Base-by-base conservation (phyloP, 169 alveolate species). In the Eimeria maxima region DNA sequence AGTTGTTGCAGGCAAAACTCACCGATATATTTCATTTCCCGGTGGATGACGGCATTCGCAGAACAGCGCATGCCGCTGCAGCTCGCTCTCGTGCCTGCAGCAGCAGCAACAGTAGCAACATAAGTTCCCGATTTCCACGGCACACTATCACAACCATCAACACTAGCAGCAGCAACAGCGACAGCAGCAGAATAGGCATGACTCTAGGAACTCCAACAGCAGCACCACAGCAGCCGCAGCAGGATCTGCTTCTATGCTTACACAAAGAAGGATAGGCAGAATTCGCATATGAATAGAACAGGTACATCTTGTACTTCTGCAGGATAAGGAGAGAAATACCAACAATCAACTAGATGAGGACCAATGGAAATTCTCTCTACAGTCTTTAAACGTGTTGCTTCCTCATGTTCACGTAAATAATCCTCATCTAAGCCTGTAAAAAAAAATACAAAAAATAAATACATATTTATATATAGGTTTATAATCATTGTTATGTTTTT, bases 301-400 rank as follows among this genome's bases (percentile, higher is more conserved):
- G 98, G 99, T 47, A 98, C 97, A 94, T 99, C 98, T 91, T 99
- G 99, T 87, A 97, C 99, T 63, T 98, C 99, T 80, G 98, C 98
- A 20, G 99, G 99, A 84, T 98, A 99, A 47, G 99, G 99, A 45
- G 99, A 98, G 96, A 98, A 99, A 96, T 99, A 99, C 99, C 99
- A 99, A 22, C 99, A 98, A 95, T 99, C 99, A 29, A 99, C 99
- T 87, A 98, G 91, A 97, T 97, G 98, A 67, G 98, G 97, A 11
- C 99, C 99, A 74, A 99, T 98, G 87, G 98, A 98, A n/a, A 99
- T 98, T 92, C 97, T 97, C 80, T 98, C 98, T 24, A 99, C 99
- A 27, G 99, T 98, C 95, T 99, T 99, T 87, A 98, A 78, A 96
- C 99, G 99, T 11, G 99, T 99, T 42, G 98, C 98, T 95, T 98